Conservation (phyloP, 140 eudicot genomes). For the Oenanthe javanica region DNA sequence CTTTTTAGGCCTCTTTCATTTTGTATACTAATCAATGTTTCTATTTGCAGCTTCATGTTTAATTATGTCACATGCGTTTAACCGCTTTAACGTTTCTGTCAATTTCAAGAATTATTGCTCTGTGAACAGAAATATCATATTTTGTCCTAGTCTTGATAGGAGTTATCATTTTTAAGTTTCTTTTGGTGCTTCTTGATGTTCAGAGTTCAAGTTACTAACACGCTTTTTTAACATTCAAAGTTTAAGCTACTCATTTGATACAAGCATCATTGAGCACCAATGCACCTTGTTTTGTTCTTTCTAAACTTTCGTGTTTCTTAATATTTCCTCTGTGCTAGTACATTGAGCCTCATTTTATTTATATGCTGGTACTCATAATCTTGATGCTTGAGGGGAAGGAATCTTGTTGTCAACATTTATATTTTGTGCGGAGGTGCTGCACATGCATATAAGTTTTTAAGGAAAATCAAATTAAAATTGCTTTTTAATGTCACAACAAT, state of each 20-base stretch:
- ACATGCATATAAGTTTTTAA: neutral
- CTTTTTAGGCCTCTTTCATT: neutral
- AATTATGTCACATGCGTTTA: neutral
- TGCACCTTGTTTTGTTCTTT: neutral
- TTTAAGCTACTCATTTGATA: neutral
- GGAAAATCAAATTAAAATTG: neutral
- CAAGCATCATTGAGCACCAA: neutral
- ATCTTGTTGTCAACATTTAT: neutral
- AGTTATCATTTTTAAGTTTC: neutral
- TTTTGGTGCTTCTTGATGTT: neutral
- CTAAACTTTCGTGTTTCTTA: neutral
- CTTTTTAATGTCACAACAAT: neutral
- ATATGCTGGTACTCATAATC: neutral
- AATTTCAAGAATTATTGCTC: neutral
- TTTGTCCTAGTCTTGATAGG: neutral
- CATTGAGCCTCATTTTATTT: neutral
- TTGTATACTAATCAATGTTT: neutral
- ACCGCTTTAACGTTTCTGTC: neutral
- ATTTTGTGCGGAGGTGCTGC: neutral
- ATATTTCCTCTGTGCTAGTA: neutral
- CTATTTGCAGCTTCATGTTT: conserved; percentile 8
- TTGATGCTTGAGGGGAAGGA: neutral
- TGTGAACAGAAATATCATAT: neutral
- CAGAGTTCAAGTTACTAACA: neutral
- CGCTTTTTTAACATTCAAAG: neutral